A percentile compares a stretch with the other conserved stretches of the same genome.
Evolutionary conservation across 495 filamentous ascomycete genomes (phyloP).

Genomic region (Hyaloscypha hepaticicola): DNA sequence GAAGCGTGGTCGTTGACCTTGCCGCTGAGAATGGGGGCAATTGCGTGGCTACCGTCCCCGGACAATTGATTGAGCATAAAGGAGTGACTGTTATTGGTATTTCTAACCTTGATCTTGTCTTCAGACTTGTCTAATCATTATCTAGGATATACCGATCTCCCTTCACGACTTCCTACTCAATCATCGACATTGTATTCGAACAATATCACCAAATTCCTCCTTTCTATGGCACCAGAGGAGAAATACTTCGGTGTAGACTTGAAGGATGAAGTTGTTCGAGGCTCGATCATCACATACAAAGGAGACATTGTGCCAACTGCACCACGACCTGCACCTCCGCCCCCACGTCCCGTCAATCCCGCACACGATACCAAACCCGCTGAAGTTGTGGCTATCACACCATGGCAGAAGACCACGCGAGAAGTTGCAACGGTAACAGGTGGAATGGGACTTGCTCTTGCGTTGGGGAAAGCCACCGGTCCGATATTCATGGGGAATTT

Average conservation of each 20-base stretch:
- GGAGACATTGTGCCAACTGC: slow-evolving; percentile 71
- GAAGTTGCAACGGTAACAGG: slow-evolving; percentile 68
- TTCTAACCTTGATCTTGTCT: slow-evolving; percentile 16
- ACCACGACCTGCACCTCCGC: slow-evolving; percentile 68
- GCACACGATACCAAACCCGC: slow-evolving; percentile 47
- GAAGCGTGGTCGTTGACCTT: slow-evolving; percentile 77
- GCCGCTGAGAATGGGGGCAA: slow-evolving; percentile 81
- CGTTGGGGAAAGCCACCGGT: slow-evolving; percentile 71
- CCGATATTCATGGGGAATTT: slow-evolving; percentile 80
- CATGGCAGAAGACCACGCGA: slow-evolving; percentile 71
- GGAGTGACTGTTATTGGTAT: slow-evolving; percentile 77
- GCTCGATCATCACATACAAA: slow-evolving; percentile 72
- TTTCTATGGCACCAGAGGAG: slow-evolving; percentile 73
- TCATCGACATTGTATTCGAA: slow-evolving; percentile 82
- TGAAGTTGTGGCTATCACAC: slow-evolving; percentile 63
- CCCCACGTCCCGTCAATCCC: slow-evolving; percentile 47
- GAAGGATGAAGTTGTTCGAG: slow-evolving; percentile 75
- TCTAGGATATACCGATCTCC: slow-evolving; percentile 75
- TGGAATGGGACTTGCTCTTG: slow-evolving; percentile 69
- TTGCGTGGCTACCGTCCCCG: slow-evolving; percentile 71
- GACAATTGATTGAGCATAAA: slow-evolving; percentile 63
- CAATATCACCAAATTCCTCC: slow-evolving; percentile 79
- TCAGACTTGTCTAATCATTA: slow-evolving; percentile 10
- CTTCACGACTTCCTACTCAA: slow-evolving; percentile 76
- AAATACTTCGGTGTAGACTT: slow-evolving; percentile 73